These are phyloP conservation scores for Eutrema japonicum DNA, from an alignment of 345 rosid species.

Conservation along the genomic window DNA sequence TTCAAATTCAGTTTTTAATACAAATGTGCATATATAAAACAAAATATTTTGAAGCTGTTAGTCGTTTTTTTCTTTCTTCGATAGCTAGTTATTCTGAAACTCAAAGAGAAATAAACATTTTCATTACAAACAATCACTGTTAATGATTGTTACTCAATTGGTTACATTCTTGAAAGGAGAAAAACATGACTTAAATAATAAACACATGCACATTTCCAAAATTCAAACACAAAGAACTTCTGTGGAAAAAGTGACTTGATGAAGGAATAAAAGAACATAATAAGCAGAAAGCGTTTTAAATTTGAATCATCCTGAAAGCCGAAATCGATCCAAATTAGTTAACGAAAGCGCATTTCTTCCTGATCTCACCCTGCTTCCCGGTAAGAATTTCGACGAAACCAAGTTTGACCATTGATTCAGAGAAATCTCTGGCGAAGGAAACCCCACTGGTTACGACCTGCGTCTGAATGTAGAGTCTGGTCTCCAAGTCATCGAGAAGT, in stretches of 20 bases:
- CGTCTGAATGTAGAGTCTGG: not conserved
- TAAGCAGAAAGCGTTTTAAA: not conserved
- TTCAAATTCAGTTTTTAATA: too few species aligned
- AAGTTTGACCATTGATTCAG: conserved; percentile 6
- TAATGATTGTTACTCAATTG: not conserved
- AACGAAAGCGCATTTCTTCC: conserved; percentile 10
- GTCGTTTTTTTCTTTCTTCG: too few species aligned
- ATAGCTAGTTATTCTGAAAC: not conserved
- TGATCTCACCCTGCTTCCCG: not conserved
- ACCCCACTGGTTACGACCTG: not conserved
- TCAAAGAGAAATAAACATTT: not conserved
- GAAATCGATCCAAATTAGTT: not conserved
- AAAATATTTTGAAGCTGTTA: too few species aligned
- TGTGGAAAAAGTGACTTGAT: not conserved
- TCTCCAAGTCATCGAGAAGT: conserved; percentile 1
- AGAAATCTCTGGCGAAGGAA: conserved; percentile 2
- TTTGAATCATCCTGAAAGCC: not conserved
- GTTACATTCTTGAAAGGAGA: not conserved
- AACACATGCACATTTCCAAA: not conserved
- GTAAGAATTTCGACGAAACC: conserved; percentile 9
- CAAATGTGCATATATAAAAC: too few species aligned
- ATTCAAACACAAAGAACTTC: not conserved
- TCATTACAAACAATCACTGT: not conserved
- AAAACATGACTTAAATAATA: not conserved
- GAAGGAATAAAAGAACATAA: not conserved